Evolutionary conservation across 177 flowering plant genomes (phyloP).

Genomic region (Vitis hybrid): DNA sequence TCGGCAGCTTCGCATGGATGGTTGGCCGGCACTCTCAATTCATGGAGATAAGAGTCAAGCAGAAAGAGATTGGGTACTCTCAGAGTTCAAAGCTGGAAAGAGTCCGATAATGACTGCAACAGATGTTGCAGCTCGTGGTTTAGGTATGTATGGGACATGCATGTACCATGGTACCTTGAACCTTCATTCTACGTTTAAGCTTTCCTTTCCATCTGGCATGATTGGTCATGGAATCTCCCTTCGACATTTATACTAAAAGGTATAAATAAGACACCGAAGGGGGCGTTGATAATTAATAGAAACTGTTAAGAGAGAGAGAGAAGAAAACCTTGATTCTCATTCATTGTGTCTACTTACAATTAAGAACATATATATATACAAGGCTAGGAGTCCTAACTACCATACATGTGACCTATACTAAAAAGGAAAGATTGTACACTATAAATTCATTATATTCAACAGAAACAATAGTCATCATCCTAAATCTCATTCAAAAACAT

Average conservation of each 20-base stretch:
- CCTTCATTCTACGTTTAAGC: neutral
- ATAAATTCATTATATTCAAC: no score
- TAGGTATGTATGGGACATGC: constrained; percentile 51
- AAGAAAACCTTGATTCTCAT: no score
- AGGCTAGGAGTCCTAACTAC: no score
- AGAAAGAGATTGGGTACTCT: constrained; percentile 99
- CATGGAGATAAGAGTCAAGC: constrained; percentile 99
- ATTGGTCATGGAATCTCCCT: constrained; percentile 1
- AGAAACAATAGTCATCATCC: neutral
- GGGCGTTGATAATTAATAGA: neutral
- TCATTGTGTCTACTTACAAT: no score
- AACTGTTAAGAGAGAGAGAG: no score
- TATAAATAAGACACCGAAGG: no score
- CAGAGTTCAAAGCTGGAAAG: constrained; percentile 96
- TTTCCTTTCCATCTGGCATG: neutral
- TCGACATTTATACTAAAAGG: neutral
- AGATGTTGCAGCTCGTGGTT: constrained; percentile 99
- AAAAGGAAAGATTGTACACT: no score
- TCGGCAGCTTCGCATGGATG: constrained; percentile 99
- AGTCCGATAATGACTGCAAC: constrained; percentile 99
- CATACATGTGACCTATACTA: no score
- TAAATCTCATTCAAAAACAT: neutral
- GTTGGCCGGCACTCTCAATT: constrained; percentile 99
- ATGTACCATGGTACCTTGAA: neutral
- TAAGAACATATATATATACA: no score